phyloP scores from a whole-genome alignment of 2,329 filamentous ascomycete genomes.

The Fusarium bactridioides region DNA sequence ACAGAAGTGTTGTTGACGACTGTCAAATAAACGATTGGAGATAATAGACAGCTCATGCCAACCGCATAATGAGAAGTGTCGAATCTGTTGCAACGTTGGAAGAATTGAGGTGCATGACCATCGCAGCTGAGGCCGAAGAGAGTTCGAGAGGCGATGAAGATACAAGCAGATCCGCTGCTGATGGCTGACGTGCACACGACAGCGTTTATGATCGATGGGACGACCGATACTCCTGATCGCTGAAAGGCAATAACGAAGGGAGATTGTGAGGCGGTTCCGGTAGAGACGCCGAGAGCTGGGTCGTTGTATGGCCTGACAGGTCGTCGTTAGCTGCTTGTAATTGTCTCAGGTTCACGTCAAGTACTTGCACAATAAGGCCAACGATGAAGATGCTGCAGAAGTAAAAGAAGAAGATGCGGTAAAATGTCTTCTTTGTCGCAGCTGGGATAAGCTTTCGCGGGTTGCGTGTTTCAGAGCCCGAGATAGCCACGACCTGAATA shows the following conservation, averaged over 20 bases:
- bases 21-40: neutral
- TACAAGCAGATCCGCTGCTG: neutral
- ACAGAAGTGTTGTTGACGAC: neutral
- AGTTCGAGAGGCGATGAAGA: neutral
- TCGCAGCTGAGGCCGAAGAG: neutral
- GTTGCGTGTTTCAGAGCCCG: neutral
- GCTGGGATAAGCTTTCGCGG: neutral
- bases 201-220: neutral
- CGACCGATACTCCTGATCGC: neutral
- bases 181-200: neutral
- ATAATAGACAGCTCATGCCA: neutral
- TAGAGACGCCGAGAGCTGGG: neutral
- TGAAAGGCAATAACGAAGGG: neutral
- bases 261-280: neutral
- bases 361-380: neutral
- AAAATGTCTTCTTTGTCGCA: neutral
- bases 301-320: neutral
- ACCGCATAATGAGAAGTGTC: neutral
- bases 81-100: neutral
- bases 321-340: accelerated
- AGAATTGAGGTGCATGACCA: neutral
- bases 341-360: accelerated
- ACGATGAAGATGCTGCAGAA: neutral
- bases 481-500: neutral
- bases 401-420: neutral